These are phyloP conservation scores for Tylopilus vinaceipallidus DNA, from an alignment of 768 basidiomycete genomes.

Conservation along the genomic window DNA sequence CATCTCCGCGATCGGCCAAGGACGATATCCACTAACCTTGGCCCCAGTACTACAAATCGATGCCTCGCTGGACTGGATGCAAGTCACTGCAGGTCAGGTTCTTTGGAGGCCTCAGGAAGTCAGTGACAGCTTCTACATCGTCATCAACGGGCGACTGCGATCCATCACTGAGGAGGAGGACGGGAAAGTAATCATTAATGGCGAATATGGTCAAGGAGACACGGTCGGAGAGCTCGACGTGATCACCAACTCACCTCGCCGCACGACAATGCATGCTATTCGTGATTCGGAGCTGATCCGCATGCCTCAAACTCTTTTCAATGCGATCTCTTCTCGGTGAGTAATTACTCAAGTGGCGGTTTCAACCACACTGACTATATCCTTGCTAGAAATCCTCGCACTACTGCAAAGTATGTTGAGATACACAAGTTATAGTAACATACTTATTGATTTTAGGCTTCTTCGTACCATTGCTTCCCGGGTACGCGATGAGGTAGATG, in stretches of 20 bases:
- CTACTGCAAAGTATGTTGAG: constrained; percentile 69
- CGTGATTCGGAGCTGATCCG: constrained; percentile 96
- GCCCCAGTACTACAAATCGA: constrained; percentile 91
- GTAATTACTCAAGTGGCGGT: too few relatives aligned
- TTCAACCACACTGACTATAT: too few relatives aligned
- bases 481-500: constrained; percentile 80
- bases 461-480: constrained; percentile 90
- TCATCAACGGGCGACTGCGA: constrained; percentile 93
- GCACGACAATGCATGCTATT: constrained; percentile 94
- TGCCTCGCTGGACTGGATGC: constrained; percentile 97
- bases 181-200: constrained; percentile 77
- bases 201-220: constrained; percentile 96
- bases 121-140: constrained; percentile 97
- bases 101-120: constrained; percentile 88
- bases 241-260: constrained; percentile 84
- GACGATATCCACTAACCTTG: constrained; percentile 6
- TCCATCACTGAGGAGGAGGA: constrained; percentile 79
- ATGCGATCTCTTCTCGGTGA: constrained; percentile 88
- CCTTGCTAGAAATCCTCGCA: constrained; percentile 67
- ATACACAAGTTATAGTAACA: not conserved
- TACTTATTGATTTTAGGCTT: constrained; percentile 43
- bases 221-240: constrained; percentile 97
- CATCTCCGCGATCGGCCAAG: not conserved
- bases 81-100: constrained; percentile 93
- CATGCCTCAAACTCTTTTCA: constrained; percentile 97